These are phyloP conservation scores for Setaria viridis DNA, from an alignment of 202 grass and related monocot genomes.

Conservation along the genomic window DNA sequence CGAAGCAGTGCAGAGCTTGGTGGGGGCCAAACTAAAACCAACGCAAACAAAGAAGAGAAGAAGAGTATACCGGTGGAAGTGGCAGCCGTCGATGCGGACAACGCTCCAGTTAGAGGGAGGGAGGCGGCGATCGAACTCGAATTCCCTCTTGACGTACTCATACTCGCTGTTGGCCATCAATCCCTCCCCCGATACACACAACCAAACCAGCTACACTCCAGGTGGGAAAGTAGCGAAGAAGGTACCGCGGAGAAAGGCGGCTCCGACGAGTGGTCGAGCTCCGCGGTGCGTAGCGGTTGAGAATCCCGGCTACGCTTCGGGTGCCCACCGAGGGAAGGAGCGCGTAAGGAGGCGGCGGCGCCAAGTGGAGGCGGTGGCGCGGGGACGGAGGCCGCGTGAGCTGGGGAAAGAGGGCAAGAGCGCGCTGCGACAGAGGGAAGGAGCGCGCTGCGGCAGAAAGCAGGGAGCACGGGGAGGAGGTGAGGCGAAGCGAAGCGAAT, in stretches of 20 bases:
- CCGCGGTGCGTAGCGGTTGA: neutral
- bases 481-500: neutral
- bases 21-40: conserved; percentile 11
- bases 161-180: conserved; percentile 85
- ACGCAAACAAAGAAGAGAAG: conserved; percentile 14
- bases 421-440: too few species aligned
- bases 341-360: conserved; percentile 1
- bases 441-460: neutral
- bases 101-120: conserved; percentile 84
- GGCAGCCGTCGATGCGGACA: conserved; percentile 86
- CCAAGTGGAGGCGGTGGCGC: neutral
- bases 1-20: neutral
- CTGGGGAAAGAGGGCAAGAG: neutral
- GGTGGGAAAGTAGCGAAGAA: neutral
- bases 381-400: neutral
- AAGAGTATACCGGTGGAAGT: conserved; percentile 71
- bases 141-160: conserved; percentile 89
- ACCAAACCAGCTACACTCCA: neutral
- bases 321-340: neutral
- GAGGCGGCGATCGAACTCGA: conserved; percentile 62
- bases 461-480: neutral
- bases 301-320: neutral
- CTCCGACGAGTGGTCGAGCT: neutral
- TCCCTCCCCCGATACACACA: neutral
- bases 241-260: neutral